A percentile compares a stretch with the other conserved stretches of the same genome.
Conservation (phyloP, 1,284 basidiomycete species). For the Naganishia albida region DNA sequence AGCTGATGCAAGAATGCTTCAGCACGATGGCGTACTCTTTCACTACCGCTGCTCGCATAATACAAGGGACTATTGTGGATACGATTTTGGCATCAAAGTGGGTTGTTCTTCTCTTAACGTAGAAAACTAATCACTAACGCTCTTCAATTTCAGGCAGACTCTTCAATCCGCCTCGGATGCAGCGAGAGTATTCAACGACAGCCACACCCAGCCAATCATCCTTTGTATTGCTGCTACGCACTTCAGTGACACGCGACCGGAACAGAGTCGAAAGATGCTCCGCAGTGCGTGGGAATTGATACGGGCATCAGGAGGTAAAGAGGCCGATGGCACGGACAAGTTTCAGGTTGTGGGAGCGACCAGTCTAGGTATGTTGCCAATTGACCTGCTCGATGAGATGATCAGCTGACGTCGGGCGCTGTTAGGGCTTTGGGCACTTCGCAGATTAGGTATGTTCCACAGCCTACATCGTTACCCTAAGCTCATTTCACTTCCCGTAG, state of each 20-base stretch:
- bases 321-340: conserved; percentile 5
- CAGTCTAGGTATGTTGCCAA: conserved; percentile 21
- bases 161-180: conserved; percentile 19
- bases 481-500: conserved; percentile 1
- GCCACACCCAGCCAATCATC: conserved; percentile 24
- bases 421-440: conserved; percentile 20
- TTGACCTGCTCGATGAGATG: neutral
- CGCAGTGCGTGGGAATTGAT: conserved; percentile 24
- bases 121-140: neutral
- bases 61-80: conserved; percentile 27
- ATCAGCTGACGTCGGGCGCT: neutral
- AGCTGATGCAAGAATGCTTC: conserved; percentile 22
- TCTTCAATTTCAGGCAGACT: neutral
- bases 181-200: conserved; percentile 26
- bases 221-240: conserved; percentile 30
- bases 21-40: conserved; percentile 22
- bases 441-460: conserved; percentile 8
- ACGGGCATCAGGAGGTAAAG: conserved; percentile 4
- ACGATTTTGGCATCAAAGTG: conserved; percentile 31
- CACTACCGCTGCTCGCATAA: conserved; percentile 22
- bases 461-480: neutral
- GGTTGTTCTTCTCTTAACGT: neutral
- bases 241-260: conserved; percentile 27
- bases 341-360: conserved; percentile 17
- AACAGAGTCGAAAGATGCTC: conserved; percentile 26